Conservation (phyloP, 805 yeast species). For the Lipomyces sp. region DNA sequence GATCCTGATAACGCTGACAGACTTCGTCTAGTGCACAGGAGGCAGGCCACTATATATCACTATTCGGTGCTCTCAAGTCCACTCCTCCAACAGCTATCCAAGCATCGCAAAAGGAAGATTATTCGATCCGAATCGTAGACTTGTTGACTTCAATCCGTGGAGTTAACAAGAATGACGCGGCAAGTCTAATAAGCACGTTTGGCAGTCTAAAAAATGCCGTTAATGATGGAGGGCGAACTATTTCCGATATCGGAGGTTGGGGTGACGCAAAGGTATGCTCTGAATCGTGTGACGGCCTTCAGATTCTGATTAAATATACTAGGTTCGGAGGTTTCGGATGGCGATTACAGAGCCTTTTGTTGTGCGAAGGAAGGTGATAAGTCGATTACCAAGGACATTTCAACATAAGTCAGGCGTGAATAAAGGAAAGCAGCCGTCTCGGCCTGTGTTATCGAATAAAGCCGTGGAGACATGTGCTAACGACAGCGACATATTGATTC, state of each 20-base stretch:
- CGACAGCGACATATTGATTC: not conserved
- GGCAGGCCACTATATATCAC: slow-evolving; percentile 47
- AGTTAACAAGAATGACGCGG: slow-evolving; percentile 48
- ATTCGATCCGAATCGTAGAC: slow-evolving; percentile 45
- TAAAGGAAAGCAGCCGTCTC: slow-evolving; percentile 8
- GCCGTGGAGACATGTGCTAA: not conserved
- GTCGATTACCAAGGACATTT: not conserved
- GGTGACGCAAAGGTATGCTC: slow-evolving; percentile 42
- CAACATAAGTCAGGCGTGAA: not conserved
- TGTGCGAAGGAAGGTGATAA: slow-evolving; percentile 6
- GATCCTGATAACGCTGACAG: slow-evolving; percentile 4
- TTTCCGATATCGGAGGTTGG: slow-evolving; percentile 44
- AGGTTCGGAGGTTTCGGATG: slow-evolving; percentile 38
- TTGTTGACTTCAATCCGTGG: slow-evolving; percentile 46
- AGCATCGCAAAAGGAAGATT: slow-evolving; percentile 42
- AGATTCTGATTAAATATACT: not conserved
- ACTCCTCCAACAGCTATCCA: slow-evolving; percentile 45
- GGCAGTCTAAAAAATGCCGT: slow-evolving; percentile 45
- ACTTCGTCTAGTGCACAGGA: slow-evolving; percentile 39
- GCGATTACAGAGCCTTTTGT: slow-evolving; percentile 42
- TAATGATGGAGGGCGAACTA: slow-evolving; percentile 38
- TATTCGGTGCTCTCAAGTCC: slow-evolving; percentile 43
- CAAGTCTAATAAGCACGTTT: slow-evolving; percentile 43
- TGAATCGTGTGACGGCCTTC: not conserved
- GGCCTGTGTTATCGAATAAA: not conserved